Base-by-base conservation (phyloP, 805 yeast genomes). In the Lipomyces yamanashiensis region DNA sequence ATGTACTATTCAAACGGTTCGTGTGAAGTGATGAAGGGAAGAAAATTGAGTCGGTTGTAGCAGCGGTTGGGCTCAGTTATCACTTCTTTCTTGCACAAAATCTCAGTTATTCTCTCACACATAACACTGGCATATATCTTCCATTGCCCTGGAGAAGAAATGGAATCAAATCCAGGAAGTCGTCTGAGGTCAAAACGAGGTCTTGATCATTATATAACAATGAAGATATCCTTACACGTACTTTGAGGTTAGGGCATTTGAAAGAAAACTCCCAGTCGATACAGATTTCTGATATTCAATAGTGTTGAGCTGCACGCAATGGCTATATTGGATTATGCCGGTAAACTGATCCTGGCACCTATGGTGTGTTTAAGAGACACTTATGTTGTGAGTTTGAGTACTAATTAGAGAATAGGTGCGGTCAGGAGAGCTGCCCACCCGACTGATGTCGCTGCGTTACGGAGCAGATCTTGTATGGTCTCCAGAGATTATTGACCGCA, bases 401-500 rank as follows among this genome's bases (percentile, higher is more conserved):
- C 47, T 60, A 56, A 23, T 5, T 10, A 15, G n/a, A 9, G 10
- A 2, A 2, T 33, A 60, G 76, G 97, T 93, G 56, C 81, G 99
- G 41, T 89, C 93, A 47, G 97, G 98, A 12, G 99, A 95, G 77
- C 83, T 95, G 5, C 98, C 99, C 6, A 87, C 92, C 8, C 81
- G 99, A 61, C 80, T 93, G 7, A 74, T 92, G 68, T 87, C 97
- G 0, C 80, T 95, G 28, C 84, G 83, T 67, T 81, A 90, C 74
- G 98, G 97, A 2, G 97, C 97, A 0, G 98, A 95, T 75, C 79
- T 93, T 53, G 98, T 95, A 5, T 95, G 99, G 99, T 60, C 73
- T 15, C 99, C 99, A 0, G 99, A 95, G 75, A 88, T 92, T 64
- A 84, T 95, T 23, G 99, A 95, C 74, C 89, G 87, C 74, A 92